Evolutionary conservation across 2,329 filamentous ascomycete genomes (phyloP).

Genomic region (Rasamsonia emersonii): DNA sequence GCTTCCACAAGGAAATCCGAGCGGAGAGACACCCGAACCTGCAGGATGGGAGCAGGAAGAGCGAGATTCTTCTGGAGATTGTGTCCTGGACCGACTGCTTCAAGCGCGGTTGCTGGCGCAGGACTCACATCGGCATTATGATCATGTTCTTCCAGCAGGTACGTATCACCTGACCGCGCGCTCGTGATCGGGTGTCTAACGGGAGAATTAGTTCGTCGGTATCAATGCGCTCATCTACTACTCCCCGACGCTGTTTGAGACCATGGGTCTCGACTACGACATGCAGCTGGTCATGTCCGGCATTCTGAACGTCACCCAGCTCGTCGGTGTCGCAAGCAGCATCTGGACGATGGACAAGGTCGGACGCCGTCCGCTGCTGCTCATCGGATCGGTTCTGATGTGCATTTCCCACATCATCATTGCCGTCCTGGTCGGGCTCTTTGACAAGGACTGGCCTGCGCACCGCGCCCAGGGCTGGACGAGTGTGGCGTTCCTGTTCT

Average conservation of each 20-base stretch:
- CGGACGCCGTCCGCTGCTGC: conserved; percentile 39
- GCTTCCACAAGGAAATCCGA: conserved; percentile 41
- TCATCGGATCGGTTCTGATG: conserved; percentile 40
- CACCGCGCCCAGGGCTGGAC: conserved; percentile 47
- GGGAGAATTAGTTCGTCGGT: conserved; percentile 32
- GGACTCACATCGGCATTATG: conserved; percentile 43
- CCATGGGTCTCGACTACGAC: conserved; percentile 36
- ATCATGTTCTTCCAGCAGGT: conserved; percentile 52
- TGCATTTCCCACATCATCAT: conserved; percentile 42
- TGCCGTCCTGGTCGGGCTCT: conserved; percentile 47
- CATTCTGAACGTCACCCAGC: conserved; percentile 44
- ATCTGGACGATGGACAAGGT: conserved; percentile 43
- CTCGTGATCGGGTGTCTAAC: conserved; percentile 5
- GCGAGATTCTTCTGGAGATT: conserved; percentile 40
- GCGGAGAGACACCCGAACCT: conserved; percentile 31
- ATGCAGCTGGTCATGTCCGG: conserved; percentile 47
- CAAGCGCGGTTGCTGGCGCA: conserved; percentile 40
- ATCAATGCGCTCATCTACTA: conserved; percentile 54
- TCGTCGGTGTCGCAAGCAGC: conserved; percentile 39
- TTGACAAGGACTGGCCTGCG: conserved; percentile 41
- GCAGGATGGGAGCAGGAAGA: conserved; percentile 22
- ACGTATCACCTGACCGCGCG: conserved; percentile 3
- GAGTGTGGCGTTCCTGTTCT: conserved; percentile 50
- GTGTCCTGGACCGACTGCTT: conserved; percentile 45
- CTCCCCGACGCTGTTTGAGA: conserved; percentile 51